Evolutionary conservation across 2,329 filamentous ascomycete genomes (phyloP), one percentile per base, ranked within the genome.

Genomic region (Rutstroemia sp.): DNA sequence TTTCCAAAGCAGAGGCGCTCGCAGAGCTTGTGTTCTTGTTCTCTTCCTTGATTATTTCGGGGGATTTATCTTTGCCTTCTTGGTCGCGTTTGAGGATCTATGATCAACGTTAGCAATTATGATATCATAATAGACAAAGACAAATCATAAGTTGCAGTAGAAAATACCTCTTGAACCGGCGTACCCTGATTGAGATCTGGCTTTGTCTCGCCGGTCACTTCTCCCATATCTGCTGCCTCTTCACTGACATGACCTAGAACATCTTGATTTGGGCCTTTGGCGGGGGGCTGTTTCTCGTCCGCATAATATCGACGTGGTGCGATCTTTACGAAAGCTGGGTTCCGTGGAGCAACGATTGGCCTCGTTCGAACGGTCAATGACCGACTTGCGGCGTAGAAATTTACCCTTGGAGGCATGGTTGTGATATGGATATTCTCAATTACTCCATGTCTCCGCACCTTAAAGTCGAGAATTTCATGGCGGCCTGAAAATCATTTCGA

Each of bases 141-240:
- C 48, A 21, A 52, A 38, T 27, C 21, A 23, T 27, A 30, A 40
- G 21, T 27, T 25, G 4, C 14, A 19, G 30, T 34, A 10, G 17
- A 46, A 23, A 17, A 63, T 67, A 86, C 84, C 72, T 88, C 84
- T 68, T 83, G 77, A 61, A 88, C 77, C 7, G 83, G 83, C 50
- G 84, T 84, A 16, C 84, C 84, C 67, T 86, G 82, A 49, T 79
- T 76, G 38, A 87, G 65, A 65, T 88, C 84, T 19, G 84, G 85
- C 25, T 78, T 76, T 55, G 76, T 70, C 54, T 76, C 72, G 54
- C 82, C 80, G 65, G 75, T 81, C 25, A 82, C 78, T 65, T 81
- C 76, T 25, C 77, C 78, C 61, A 80, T 77, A 63, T 80, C 78
- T 40, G 79, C 79, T 34, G 83, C 83, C 69, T 88, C 84, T 67